phyloP scores from a whole-genome alignment of 1,284 basidiomycete species.

The Ustilago loliicola region DNA sequence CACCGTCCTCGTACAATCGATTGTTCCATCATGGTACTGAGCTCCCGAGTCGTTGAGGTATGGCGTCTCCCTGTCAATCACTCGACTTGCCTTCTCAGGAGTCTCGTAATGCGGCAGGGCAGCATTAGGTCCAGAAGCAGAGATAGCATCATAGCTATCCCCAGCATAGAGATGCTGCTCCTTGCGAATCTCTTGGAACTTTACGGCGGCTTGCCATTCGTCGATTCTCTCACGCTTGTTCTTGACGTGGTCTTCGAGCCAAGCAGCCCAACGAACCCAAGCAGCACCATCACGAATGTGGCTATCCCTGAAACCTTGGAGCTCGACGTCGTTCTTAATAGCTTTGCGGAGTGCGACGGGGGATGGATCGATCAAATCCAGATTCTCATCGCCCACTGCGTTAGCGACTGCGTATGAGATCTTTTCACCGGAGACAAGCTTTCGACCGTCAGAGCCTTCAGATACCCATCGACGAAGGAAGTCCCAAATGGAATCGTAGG shows the following conservation, averaged over 20 bases:
- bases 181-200: constrained; percentile 46
- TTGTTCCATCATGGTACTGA: constrained; percentile 67
- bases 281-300: constrained; percentile 67
- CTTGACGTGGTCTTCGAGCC: constrained; percentile 65
- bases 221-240: constrained; percentile 40
- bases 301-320: constrained; percentile 58
- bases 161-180: constrained; percentile 58
- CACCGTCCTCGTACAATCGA: constrained; percentile 66
- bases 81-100: constrained; percentile 48
- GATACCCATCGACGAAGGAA: constrained; percentile 44
- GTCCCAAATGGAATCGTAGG: constrained; percentile 55
- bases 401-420: constrained; percentile 59
- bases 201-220: constrained; percentile 61
- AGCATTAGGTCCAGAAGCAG: constrained; percentile 63
- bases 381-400: constrained; percentile 53
- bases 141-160: constrained; percentile 67
- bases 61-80: constrained; percentile 62
- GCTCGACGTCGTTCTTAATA: constrained; percentile 64
- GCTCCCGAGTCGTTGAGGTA: constrained; percentile 66
- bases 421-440: constrained; percentile 57
- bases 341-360: constrained; percentile 64
- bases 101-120: constrained; percentile 69
- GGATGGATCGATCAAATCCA: constrained; percentile 32
- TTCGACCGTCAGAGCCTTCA: constrained; percentile 24
- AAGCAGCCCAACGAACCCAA: constrained; percentile 68